Evolutionary conservation across 192 early-diverging fungal species (phyloP).

Genomic region (Linnemannia schmuckeri): DNA sequence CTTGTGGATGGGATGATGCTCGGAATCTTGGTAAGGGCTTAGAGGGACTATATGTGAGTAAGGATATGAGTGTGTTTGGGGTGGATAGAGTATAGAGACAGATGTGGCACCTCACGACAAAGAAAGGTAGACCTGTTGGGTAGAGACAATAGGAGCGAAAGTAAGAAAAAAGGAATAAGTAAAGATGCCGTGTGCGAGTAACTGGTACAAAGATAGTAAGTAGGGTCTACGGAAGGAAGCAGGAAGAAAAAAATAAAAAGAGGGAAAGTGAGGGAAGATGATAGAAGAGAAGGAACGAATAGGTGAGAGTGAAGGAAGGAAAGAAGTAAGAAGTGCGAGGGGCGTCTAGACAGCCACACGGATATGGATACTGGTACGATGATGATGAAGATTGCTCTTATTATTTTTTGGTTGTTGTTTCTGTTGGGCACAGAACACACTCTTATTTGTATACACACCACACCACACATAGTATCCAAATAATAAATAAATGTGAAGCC

Average conservation of each 20-base stretch:
- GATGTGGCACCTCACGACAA: not conserved
- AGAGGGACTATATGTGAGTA: not conserved
- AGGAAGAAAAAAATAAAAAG: not conserved
- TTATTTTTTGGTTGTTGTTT: too few relatives aligned
- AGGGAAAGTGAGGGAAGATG: not conserved
- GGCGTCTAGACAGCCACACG: too few relatives aligned
- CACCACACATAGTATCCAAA: too few relatives aligned
- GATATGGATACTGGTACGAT: too few relatives aligned
- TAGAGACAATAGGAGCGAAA: not conserved
- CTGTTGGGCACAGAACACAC: too few relatives aligned
- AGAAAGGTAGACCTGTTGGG: not conserved
- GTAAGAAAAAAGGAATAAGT: not conserved
- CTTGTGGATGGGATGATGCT: constrained; percentile 1
- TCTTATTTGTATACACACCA: too few relatives aligned
- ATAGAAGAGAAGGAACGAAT: too few relatives aligned
- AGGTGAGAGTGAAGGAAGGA: not conserved
- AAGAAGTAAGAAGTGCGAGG: too few relatives aligned
- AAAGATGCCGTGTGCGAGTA: not conserved
- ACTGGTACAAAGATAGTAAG: not conserved
- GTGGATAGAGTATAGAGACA: not conserved
- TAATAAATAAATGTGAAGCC: too few relatives aligned
- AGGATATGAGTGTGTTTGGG: not conserved
- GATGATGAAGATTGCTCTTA: too few relatives aligned
- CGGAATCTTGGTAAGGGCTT: constrained; percentile 6
- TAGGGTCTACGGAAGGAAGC: not conserved